These are phyloP conservation scores for Boletus vermiculosoides DNA, from an alignment of 768 basidiomycete genomes.

Conservation along the genomic window DNA sequence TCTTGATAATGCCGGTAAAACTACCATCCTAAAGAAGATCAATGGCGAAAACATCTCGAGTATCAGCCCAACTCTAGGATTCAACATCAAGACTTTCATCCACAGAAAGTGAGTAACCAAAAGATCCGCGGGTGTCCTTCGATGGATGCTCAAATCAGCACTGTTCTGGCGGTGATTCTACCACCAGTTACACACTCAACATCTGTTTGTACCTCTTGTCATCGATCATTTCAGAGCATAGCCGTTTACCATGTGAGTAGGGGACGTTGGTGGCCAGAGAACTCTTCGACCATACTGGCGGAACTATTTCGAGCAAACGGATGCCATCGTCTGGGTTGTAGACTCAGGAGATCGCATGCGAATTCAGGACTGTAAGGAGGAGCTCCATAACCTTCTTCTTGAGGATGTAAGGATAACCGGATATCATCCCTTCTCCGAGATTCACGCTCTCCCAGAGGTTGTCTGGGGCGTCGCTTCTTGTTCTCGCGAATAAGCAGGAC, in stretches of 20 bases:
- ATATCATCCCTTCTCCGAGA: constrained; percentile 9
- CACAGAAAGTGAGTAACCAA: constrained; percentile 71
- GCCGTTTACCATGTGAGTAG: constrained; percentile 78
- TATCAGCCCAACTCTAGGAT: constrained; percentile 93
- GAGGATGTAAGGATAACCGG: constrained; percentile 73
- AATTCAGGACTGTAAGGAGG: constrained; percentile 85
- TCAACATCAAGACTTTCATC: constrained; percentile 97
- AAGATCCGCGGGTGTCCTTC: constrained; percentile 16
- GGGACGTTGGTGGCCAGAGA: constrained; percentile 98
- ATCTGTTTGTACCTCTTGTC: constrained; percentile 35
- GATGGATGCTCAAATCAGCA: constrained; percentile 18
- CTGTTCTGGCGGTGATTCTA: constrained; percentile 27
- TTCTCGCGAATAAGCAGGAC: constrained; percentile 99
- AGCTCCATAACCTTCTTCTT: constrained; percentile 79
- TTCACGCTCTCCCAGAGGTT: constrained; percentile 58
- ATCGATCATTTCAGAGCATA: constrained; percentile 39
- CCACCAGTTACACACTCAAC: constrained; percentile 41
- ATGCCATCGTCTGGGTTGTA: constrained; percentile 98
- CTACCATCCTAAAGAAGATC: constrained; percentile 93
- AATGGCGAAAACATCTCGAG: constrained; percentile 87
- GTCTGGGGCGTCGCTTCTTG: constrained; percentile 91
- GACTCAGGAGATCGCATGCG: constrained; percentile 92
- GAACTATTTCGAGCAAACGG: constrained; percentile 99
- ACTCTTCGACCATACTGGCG: constrained; percentile 97
- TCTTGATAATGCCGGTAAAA: constrained; percentile 98